Base-by-base conservation (phyloP, 176 grass and related monocot species). In the Urochloa ruziziensis region DNA sequence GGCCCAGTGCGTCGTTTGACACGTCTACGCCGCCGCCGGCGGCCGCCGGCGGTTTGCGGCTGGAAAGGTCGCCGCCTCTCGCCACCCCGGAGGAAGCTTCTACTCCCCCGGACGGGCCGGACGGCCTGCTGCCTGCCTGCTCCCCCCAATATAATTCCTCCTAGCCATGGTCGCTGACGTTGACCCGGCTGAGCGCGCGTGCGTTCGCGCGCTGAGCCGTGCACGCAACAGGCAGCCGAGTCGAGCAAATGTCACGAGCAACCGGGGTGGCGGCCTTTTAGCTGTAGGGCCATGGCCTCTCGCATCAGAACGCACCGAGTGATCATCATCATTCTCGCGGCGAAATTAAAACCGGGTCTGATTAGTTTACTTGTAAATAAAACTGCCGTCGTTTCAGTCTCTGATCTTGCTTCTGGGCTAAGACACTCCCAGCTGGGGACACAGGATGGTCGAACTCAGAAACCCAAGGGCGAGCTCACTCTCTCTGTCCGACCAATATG, bases 381-480 rank as follows among this genome's bases (percentile, higher is more conserved):
- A 63, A 0, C 39, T 0, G 10, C 28, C 42, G 56, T 28, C 63
- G 21, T 64, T 81, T 42, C 18, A 25, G 15, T 49, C 33, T 23
- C 40, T 18, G 74, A 58, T 36, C 79, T 91, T 85, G 74, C 76
- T 91, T 85, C 61, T 64, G 36, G 42, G 25, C 18, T 65, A 60
- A 94, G 86, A 67, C 59, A 44, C 34, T 49, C 62, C 27, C n/a
- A n/a, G n/a, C 5, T 7, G 68, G 34, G 57, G 68, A 85, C 10
- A 44, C 14, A 52, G 67, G 49, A 5, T 32, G 46, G 82, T 54
- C 60, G 5, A 21, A 14, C 65, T 54, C 54, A 23, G 15, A 70
- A 81, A 84, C 81, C 61, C 64, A 67, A 66, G 27, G 77, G 73
- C n/a, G n/a, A n/a, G n/a, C n/a, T n/a, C n/a, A n/a, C n/a, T n/a